Conservation (phyloP, 257 asterid genomes). For the Paraleonurus japonicus region DNA sequence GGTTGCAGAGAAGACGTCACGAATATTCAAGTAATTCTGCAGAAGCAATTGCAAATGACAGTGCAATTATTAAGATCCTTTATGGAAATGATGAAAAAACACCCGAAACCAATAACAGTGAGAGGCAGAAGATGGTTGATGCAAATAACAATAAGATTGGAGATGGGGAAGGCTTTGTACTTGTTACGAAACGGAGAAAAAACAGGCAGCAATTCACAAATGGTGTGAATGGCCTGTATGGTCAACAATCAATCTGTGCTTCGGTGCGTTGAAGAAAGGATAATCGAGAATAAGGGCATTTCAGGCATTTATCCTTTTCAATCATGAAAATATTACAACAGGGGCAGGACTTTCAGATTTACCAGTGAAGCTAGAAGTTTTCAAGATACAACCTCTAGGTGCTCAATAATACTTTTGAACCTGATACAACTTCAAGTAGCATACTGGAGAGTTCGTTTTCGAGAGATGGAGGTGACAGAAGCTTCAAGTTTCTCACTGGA, state of each 20-base stretch:
- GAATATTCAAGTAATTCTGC: slow-evolving; percentile 53
- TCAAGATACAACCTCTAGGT: not conserved
- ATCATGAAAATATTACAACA: not conserved
- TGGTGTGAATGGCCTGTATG: slow-evolving; percentile 62
- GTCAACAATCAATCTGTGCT: slow-evolving; percentile 83
- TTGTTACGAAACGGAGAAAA: slow-evolving; percentile 82
- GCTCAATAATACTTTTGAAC: not conserved
- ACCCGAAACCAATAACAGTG: slow-evolving; percentile 35
- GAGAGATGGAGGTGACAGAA: slow-evolving; percentile 24
- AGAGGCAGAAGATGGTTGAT: slow-evolving; percentile 32
- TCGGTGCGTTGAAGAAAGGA: slow-evolving; percentile 75
- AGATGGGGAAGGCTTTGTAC: slow-evolving; percentile 90
- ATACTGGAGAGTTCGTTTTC: slow-evolving; percentile 7
- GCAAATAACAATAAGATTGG: slow-evolving; percentile 40
- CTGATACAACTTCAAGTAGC: slow-evolving; percentile 13
- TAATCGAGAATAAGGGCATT: no score
- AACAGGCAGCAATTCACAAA: slow-evolving; percentile 74
- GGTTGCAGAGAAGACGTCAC: slow-evolving; percentile 42
- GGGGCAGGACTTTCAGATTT: slow-evolving; percentile 18
- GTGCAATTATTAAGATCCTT: slow-evolving; percentile 69
- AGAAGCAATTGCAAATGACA: slow-evolving; percentile 78
- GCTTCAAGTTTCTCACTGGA: slow-evolving; percentile 26
- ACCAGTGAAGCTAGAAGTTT: slow-evolving; percentile 12
- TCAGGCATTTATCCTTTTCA: slow-evolving; percentile 7
- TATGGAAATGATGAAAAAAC: slow-evolving; percentile 56